Evolutionary conservation across 2,329 filamentous ascomycete species (phyloP).

Genomic region (Cadophora sp.): DNA sequence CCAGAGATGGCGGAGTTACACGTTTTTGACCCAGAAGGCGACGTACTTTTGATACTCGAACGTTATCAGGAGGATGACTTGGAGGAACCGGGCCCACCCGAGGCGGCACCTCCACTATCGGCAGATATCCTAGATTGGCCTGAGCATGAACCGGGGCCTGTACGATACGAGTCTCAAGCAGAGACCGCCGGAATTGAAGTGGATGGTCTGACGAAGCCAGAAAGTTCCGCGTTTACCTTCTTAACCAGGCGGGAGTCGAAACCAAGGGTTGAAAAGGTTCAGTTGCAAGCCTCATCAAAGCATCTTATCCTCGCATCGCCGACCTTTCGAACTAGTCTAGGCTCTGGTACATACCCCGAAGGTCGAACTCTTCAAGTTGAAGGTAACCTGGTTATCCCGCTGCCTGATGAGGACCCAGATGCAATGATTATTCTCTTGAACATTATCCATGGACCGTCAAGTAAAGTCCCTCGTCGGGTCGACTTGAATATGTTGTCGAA

Average conservation of each 20-base stretch:
- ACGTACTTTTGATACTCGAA: neutral
- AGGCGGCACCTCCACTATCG: neutral
- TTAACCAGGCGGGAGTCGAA: neutral
- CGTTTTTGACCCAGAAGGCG: neutral
- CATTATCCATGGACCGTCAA: conserved; percentile 37
- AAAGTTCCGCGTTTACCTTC: neutral
- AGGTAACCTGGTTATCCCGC: conserved; percentile 31
- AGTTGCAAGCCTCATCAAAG: neutral
- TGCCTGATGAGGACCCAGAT: conserved; percentile 31
- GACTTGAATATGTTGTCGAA: neutral
- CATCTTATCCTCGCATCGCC: conserved; percentile 7
- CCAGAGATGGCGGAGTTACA: too few species aligned
- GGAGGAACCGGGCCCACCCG: neutral
- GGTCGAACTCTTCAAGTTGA: conserved; percentile 21
- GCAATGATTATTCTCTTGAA: conserved; percentile 42
- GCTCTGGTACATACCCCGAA: conserved; percentile 18
- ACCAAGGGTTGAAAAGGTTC: neutral
- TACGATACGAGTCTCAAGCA: neutral
- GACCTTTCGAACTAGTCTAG: conserved; percentile 16
- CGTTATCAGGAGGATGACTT: neutral
- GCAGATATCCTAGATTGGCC: neutral
- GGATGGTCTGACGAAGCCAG: neutral
- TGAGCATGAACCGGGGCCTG: neutral
- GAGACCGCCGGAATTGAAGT: neutral
- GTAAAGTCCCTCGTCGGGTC: neutral